A percentile compares a stretch with the other conserved stretches of the same genome.
Evolutionary conservation across 345 rosid genomes (phyloP).

Genomic region (Moringa oleifera): DNA sequence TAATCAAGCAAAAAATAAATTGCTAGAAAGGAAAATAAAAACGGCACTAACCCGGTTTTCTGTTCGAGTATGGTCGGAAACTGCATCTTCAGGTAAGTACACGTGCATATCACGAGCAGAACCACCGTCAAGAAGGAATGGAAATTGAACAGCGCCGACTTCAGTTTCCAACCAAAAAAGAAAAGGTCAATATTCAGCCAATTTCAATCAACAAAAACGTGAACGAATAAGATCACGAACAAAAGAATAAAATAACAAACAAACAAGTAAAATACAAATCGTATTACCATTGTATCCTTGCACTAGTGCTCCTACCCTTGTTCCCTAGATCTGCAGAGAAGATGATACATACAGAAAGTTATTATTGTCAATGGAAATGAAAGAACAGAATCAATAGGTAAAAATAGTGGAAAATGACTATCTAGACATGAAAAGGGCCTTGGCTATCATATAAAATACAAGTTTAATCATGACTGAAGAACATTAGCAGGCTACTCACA

Average conservation of each 20-base stretch:
- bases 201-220: neutral
- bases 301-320: neutral
- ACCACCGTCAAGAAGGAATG: constrained; percentile 86
- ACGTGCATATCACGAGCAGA: constrained; percentile 83
- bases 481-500: too few species aligned
- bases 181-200: constrained; percentile 1
- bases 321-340: neutral
- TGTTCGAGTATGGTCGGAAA: constrained; percentile 93
- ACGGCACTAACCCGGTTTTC: constrained; percentile 69
- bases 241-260: too few species aligned
- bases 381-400: too few species aligned
- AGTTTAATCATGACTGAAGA: too few species aligned
- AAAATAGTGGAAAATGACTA: too few species aligned
- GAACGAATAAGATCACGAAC: neutral
- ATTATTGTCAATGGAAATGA: too few species aligned
- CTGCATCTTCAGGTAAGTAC: constrained; percentile 91
- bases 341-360: neutral
- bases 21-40: neutral
- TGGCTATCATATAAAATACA: too few species aligned
- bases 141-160: constrained; percentile 96
- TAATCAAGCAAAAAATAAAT: neutral
- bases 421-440: too few species aligned
- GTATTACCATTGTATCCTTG: neutral
- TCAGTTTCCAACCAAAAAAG: constrained; percentile 17
- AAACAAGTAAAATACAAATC: too few species aligned